Conservation (phyloP, 805 yeast genomes). For the Yarrowia yakushimensis region DNA sequence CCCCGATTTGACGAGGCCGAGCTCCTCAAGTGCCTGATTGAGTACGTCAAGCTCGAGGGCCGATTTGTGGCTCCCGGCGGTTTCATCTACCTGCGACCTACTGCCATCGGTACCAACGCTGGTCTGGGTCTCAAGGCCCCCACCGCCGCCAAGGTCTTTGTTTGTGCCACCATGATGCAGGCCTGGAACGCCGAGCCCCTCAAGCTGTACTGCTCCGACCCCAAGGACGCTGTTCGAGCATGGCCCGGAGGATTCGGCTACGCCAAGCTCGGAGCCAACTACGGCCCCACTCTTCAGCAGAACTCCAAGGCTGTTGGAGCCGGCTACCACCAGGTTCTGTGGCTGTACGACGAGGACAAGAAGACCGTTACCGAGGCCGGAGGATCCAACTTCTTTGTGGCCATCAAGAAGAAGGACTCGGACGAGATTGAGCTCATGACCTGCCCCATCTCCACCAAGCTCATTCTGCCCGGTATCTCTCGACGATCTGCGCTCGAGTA, state of each 20-base stretch:
- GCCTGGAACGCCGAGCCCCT: constrained; percentile 77
- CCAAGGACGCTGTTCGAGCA: constrained; percentile 97
- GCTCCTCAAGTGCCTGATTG: constrained; percentile 68
- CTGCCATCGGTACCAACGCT: constrained; percentile 87
- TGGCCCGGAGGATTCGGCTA: constrained; percentile 99
- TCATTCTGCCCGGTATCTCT: constrained; percentile 90
- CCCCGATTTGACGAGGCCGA: constrained; percentile 82
- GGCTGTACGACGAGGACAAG: constrained; percentile 90
- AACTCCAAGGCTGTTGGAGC: constrained; percentile 83
- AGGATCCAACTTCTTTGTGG: constrained; percentile 93
- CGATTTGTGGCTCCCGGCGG: constrained; percentile 85
- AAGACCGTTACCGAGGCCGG: constrained; percentile 87
- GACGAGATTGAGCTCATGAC: constrained; percentile 81
- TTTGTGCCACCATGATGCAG: constrained; percentile 51
- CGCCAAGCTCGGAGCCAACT: constrained; percentile 94
- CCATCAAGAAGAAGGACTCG: constrained; percentile 66
- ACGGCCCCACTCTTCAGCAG: constrained; percentile 92
- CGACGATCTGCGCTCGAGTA: constrained; percentile 81
- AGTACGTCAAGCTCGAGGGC: constrained; percentile 70
- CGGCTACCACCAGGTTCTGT: constrained; percentile 93
- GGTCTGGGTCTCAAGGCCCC: constrained; percentile 87
- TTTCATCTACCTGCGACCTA: constrained; percentile 90
- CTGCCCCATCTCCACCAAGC: constrained; percentile 93
- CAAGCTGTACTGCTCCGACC: constrained; percentile 93
- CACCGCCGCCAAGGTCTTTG: constrained; percentile 74